phyloP scores from a whole-genome alignment of 768 basidiomycete species.

The Tylopilus balloui region DNA sequence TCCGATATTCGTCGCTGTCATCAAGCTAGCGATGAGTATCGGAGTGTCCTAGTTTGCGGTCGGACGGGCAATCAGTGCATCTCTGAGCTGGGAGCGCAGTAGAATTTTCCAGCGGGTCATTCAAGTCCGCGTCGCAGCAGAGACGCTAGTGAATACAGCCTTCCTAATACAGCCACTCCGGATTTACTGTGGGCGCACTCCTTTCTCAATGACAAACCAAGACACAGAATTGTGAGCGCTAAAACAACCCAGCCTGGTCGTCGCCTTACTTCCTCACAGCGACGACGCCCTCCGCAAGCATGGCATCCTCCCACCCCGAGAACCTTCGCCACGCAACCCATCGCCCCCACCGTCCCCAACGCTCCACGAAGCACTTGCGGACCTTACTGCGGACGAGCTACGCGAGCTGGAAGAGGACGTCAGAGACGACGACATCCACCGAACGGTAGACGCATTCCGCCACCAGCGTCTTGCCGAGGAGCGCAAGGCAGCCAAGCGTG shows the following conservation, averaged over 20 bases:
- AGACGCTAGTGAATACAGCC: constrained; percentile 25
- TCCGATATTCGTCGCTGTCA: constrained; percentile 22
- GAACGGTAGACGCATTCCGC: constrained; percentile 63
- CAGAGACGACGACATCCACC: constrained; percentile 69
- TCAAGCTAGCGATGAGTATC: constrained; percentile 18
- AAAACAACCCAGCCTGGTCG: background rate
- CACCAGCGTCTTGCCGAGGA: constrained; percentile 64
- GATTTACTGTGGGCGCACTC: constrained; percentile 10
- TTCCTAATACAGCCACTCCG: constrained; percentile 21
- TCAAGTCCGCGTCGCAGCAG: constrained; percentile 28
- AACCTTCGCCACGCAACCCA: constrained; percentile 65
- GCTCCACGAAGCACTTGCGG: constrained; percentile 62
- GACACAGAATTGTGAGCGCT: constrained; percentile 90
- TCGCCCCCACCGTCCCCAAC: constrained; percentile 77
- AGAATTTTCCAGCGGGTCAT: constrained; percentile 10
- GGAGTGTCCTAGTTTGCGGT: constrained; percentile 11
- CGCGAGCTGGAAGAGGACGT: constrained; percentile 68
- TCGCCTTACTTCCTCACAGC: constrained; percentile 39
- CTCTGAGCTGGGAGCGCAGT: constrained; percentile 5
- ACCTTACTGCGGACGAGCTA: constrained; percentile 59
- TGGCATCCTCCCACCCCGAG: constrained; percentile 80
- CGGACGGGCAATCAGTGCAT: constrained; percentile 22
- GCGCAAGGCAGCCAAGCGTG: constrained; percentile 49
- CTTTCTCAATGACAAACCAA: constrained; percentile 70
- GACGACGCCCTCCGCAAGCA: constrained; percentile 92